A percentile compares a stretch with the other conserved stretches of the same genome.
Conservation (phyloP, 495 filamentous ascomycete species). For the Paragyromitra xinjiangensis region DNA sequence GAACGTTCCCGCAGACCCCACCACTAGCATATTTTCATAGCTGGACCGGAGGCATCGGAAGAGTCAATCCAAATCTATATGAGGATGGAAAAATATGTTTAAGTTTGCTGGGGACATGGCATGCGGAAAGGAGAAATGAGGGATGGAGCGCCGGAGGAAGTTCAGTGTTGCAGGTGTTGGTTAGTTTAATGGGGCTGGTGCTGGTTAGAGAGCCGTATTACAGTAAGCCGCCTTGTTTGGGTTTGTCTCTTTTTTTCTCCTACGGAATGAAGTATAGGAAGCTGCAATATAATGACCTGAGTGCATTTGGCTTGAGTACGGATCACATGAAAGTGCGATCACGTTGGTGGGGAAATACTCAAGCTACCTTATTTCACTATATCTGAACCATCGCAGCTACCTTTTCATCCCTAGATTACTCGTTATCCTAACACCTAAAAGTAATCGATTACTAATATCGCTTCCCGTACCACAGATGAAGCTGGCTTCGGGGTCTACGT, state of each 20-base stretch:
- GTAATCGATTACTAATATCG: constrained; percentile 19
- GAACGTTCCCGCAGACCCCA: constrained; percentile 62
- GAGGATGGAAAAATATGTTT: constrained; percentile 70
- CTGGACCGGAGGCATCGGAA: constrained; percentile 65
- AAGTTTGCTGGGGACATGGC: constrained; percentile 70
- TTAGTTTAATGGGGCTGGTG: constrained; percentile 69
- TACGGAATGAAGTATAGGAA: not conserved
- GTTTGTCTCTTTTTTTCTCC: constrained; percentile 3
- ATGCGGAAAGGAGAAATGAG: constrained; percentile 64
- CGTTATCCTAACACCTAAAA: not conserved
- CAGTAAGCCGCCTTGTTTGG: constrained; percentile 61
- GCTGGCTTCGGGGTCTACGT: constrained; percentile 66
- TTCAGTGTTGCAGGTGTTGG: constrained; percentile 68
- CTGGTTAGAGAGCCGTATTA: constrained; percentile 70
- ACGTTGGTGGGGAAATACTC: constrained; percentile 65
- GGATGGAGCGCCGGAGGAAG: constrained; percentile 64
- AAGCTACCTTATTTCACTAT: constrained; percentile 62
- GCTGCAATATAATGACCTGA: constrained; percentile 60
- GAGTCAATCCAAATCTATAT: constrained; percentile 71
- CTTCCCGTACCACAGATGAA: constrained; percentile 62
- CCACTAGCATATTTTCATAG: constrained; percentile 67
- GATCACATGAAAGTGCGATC: constrained; percentile 43
- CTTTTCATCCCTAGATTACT: not conserved
- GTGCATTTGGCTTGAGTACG: constrained; percentile 69
- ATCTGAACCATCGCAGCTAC: constrained; percentile 5